Evolutionary conservation across 2,329 filamentous ascomycete genomes (phyloP).

Genomic region (Hymenoscyphus linearis): DNA sequence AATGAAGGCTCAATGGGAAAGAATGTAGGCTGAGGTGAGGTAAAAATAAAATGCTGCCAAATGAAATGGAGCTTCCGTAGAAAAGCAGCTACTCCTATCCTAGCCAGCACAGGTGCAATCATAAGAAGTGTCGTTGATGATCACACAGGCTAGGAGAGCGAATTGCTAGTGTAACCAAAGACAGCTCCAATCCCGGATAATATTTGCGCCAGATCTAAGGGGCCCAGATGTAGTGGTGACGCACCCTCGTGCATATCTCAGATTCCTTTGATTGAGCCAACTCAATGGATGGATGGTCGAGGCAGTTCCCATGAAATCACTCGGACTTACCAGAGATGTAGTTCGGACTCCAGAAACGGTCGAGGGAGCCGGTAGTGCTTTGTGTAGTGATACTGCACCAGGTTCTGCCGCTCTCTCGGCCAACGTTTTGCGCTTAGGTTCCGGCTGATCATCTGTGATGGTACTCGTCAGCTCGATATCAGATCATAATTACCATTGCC

Average conservation of each 20-base stretch:
- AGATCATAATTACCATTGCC: constrained; percentile 27
- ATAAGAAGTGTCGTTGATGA: neutral
- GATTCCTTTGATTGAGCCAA: neutral
- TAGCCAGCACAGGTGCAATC: neutral
- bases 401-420: constrained; percentile 50
- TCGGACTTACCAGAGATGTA: constrained; percentile 1
- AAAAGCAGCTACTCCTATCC: neutral
- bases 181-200: neutral
- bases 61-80: neutral
- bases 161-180: neutral
- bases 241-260: neutral
- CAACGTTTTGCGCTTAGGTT: constrained; percentile 56
- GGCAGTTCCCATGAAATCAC: neutral
- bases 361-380: constrained; percentile 13
- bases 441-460: constrained; percentile 45
- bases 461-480: constrained; percentile 12
- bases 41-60: neutral
- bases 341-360: neutral
- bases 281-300: neutral
- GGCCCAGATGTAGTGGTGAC: neutral
- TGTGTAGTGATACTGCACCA: constrained; percentile 18
- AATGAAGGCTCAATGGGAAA: neutral
- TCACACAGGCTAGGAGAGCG: neutral
- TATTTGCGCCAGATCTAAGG: neutral
- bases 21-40: neutral